phyloP scores from a whole-genome alignment of 495 filamentous ascomycete species.

The Penicillium silybi region DNA sequence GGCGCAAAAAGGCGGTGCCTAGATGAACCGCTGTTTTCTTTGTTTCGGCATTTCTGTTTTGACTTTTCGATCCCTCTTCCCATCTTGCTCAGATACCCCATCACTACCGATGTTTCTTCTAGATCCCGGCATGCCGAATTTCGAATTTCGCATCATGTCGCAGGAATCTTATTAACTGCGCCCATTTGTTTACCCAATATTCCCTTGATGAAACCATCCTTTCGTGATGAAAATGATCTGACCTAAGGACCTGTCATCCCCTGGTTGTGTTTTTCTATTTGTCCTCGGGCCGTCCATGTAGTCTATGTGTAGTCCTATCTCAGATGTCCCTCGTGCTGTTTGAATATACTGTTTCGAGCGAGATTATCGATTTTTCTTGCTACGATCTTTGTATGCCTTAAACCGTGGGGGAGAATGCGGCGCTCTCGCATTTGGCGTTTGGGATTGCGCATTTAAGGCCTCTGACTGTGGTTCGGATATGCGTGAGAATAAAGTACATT shows the following conservation, averaged over 20 bases:
- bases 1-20: constrained; percentile 55
- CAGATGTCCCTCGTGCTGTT: neutral
- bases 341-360: constrained; percentile 8
- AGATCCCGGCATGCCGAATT: constrained; percentile 29
- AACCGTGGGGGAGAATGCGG: constrained; percentile 6
- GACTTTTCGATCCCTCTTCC: constrained; percentile 29
- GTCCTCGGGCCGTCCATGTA: constrained; percentile 6
- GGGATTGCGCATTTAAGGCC: neutral
- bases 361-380: neutral
- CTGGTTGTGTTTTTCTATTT: neutral
- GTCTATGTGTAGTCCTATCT: constrained; percentile 8
- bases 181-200: constrained; percentile 11
- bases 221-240: constrained; percentile 24
- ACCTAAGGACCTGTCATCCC: constrained; percentile 9
- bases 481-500: constrained; percentile 1
- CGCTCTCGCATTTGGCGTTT: constrained; percentile 7
- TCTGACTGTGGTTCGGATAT: neutral
- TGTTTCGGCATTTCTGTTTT: constrained; percentile 9
- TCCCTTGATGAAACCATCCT: constrained; percentile 15
- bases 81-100: constrained; percentile 43
- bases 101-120: constrained; percentile 34
- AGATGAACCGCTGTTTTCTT: constrained; percentile 9
- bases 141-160: constrained; percentile 17
- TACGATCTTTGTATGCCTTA: constrained; percentile 1
- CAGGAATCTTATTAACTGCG: constrained; percentile 16